Conservation (phyloP, 2,329 filamentous ascomycete genomes). For the Corynespora cassiicola region DNA sequence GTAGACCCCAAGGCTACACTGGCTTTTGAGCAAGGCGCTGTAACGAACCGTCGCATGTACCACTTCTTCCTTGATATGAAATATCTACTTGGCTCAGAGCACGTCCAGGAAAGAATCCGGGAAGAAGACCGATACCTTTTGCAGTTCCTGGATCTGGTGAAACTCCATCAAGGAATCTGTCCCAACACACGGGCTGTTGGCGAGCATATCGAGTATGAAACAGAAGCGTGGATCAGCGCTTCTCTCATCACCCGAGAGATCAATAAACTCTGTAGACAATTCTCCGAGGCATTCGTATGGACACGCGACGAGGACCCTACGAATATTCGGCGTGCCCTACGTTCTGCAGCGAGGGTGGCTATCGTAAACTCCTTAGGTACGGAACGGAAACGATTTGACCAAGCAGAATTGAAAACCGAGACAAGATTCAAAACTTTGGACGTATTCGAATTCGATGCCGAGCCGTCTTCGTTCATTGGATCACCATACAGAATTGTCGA, state of each 20-base stretch:
- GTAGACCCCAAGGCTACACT: slow-evolving; percentile 85
- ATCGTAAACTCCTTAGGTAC: slow-evolving; percentile 87
- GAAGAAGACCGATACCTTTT: slow-evolving; percentile 85
- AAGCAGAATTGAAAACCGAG: slow-evolving; percentile 87
- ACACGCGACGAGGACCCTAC: slow-evolving; percentile 68
- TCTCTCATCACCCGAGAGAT: slow-evolving; percentile 94
- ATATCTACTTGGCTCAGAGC: slow-evolving; percentile 85
- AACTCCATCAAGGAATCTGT: slow-evolving; percentile 95
- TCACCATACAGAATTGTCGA: slow-evolving; percentile 70
- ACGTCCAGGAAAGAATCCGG: slow-evolving; percentile 85
- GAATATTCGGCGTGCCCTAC: slow-evolving; percentile 74
- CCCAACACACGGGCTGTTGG: slow-evolving; percentile 91
- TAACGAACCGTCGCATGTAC: slow-evolving; percentile 94
- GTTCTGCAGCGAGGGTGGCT: slow-evolving; percentile 78
- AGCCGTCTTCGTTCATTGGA: slow-evolving; percentile 33
- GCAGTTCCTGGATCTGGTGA: slow-evolving; percentile 94
- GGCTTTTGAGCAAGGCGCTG: slow-evolving; percentile 91
- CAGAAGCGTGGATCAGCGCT: slow-evolving; percentile 96
- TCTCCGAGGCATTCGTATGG: slow-evolving; percentile 84
- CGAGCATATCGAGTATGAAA: slow-evolving; percentile 98
- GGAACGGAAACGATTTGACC: slow-evolving; percentile 84
- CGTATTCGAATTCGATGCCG: slow-evolving; percentile 79
- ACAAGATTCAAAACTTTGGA: slow-evolving; percentile 79
- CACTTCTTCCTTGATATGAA: slow-evolving; percentile 97
- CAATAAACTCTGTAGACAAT: slow-evolving; percentile 86